Conservation (phyloP, 202 grass and related monocot genomes). For the Cymbopogon flexuosus region DNA sequence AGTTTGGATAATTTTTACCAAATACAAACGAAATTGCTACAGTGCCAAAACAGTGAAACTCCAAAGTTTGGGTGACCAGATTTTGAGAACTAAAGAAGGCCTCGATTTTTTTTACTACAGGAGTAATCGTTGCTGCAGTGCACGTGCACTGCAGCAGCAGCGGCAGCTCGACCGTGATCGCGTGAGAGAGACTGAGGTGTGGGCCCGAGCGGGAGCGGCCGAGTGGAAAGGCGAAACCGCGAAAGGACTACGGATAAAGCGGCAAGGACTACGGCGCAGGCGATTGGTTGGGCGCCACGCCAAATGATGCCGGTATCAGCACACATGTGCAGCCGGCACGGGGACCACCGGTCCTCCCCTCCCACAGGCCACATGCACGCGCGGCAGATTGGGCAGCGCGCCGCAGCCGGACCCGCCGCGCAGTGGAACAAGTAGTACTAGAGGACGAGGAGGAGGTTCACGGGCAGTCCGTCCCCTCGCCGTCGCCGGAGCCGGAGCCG, state of each 20-base stretch:
- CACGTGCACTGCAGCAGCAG: too few relatives aligned
- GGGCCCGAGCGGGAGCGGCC: background rate
- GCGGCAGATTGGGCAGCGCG: background rate
- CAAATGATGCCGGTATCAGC: slow-evolving; percentile 24
- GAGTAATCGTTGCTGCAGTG: too few relatives aligned
- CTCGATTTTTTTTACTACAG: too few relatives aligned
- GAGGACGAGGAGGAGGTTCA: background rate
- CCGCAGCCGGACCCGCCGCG: background rate
- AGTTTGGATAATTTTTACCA: too few relatives aligned
- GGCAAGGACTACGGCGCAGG: background rate
- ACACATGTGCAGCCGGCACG: slow-evolving; percentile 41
- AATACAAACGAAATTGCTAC: too few relatives aligned
- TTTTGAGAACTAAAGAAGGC: too few relatives aligned
- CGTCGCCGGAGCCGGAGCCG: background rate
- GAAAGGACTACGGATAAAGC: slow-evolving; percentile 7
- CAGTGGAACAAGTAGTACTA: slow-evolving; percentile 12
- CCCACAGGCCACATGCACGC: slow-evolving; percentile 28
- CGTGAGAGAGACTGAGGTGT: background rate
- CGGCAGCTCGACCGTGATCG: too few relatives aligned
- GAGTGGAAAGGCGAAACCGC: background rate
- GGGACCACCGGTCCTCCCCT: slow-evolving; percentile 17
- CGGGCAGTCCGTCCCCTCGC: background rate
- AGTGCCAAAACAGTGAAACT: too few relatives aligned
- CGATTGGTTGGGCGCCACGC: background rate
- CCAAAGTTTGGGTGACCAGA: too few relatives aligned